These are phyloP conservation scores for Peronospora tabacina DNA, from an alignment of 352 stramenopile genomes.

Conservation along the genomic window DNA sequence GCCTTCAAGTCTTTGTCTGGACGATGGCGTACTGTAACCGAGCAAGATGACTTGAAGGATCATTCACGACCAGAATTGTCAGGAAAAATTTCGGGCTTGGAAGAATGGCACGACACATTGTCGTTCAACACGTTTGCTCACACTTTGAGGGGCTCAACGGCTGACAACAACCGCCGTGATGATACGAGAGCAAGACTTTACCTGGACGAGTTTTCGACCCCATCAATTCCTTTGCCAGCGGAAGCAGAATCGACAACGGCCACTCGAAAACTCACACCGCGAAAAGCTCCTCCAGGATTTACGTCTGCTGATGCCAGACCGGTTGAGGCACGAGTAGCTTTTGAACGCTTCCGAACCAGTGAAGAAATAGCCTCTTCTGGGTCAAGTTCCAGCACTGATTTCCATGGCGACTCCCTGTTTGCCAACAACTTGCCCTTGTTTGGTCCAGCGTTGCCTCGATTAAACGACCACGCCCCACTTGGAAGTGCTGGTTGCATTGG, in stretches of 20 bases:
- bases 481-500: conserved; percentile 22
- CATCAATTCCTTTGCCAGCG: conserved; percentile 2
- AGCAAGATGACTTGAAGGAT: conserved; percentile 11
- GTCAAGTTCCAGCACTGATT: conserved; percentile 4
- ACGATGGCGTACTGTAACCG: conserved; percentile 22
- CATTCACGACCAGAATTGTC: conserved; percentile 6
- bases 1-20: conserved; percentile 24
- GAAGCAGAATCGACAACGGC: background rate
- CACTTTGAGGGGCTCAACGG: background rate
- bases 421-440: conserved; percentile 42
- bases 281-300: conserved; percentile 35
- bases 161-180: conserved; percentile 3
- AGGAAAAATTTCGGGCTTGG: conserved; percentile 4
- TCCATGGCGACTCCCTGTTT: conserved; percentile 25
- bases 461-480: conserved; percentile 1
- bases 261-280: conserved; percentile 25
- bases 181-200: conserved; percentile 5
- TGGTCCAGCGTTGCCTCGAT: conserved; percentile 19
- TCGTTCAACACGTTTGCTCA: conserved; percentile 11
- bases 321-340: conserved; percentile 37
- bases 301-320: conserved; percentile 50
- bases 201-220: conserved; percentile 12
- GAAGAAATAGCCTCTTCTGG: background rate
- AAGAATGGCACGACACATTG: conserved; percentile 16
- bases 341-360: conserved; percentile 30